Conservation (phyloP, 768 basidiomycete genomes). For the Macrolepiota albuminosa region DNA sequence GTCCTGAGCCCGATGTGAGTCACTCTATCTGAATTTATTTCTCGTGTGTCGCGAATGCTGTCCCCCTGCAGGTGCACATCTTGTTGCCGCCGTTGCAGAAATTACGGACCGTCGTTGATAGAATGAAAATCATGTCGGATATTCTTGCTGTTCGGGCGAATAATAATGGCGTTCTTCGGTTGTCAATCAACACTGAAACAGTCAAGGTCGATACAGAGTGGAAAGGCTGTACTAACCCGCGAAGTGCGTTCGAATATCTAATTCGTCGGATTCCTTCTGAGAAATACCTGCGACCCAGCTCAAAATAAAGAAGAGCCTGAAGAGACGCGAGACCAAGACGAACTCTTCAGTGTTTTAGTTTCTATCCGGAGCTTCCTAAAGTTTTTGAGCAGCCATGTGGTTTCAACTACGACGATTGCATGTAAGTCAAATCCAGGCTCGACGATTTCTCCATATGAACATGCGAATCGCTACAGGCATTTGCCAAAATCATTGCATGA, state of each 20-base stretch:
- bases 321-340: constrained; percentile 46
- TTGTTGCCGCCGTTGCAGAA: constrained; percentile 46
- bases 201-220: constrained; percentile 81
- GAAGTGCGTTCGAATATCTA: constrained; percentile 32
- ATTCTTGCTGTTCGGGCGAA: constrained; percentile 67
- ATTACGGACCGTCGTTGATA: constrained; percentile 33
- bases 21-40: neutral
- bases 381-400: constrained; percentile 75
- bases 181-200: constrained; percentile 62
- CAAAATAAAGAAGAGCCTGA: constrained; percentile 27
- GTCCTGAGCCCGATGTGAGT: constrained; percentile 81
- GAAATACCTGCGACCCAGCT: constrained; percentile 1
- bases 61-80: constrained; percentile 57
- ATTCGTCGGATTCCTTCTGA: neutral
- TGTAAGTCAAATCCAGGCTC: constrained; percentile 41
- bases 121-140: constrained; percentile 66
- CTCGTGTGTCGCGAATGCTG: neutral
- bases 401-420: constrained; percentile 81
- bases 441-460: neutral
- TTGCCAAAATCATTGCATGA: constrained; percentile 78
- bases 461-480: constrained; percentile 47
- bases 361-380: constrained; percentile 74
- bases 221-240: constrained; percentile 66
- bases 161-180: constrained; percentile 46
- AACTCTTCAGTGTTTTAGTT: constrained; percentile 61